Base-by-base conservation (phyloP, 2,329 filamentous ascomycete genomes). In the Diaporthe humulicola region DNA sequence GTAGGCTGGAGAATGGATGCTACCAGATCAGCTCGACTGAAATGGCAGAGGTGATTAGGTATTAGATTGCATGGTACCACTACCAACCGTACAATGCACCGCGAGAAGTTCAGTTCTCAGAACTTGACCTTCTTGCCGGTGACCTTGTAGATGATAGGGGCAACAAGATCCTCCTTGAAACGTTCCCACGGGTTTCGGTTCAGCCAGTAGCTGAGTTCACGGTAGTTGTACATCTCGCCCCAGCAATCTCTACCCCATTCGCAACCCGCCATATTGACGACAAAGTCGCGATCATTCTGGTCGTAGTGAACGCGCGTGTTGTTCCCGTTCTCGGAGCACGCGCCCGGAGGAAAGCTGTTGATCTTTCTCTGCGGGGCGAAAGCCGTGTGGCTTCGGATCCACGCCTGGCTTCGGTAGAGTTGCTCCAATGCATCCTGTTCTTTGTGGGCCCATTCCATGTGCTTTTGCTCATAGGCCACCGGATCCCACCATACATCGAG, bases 391-490 rank as follows among this genome's bases (percentile, higher is more conserved):
- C 94, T 92, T 75, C 97, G 92, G 71, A 98, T 92, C 96, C 97
- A 99, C 0, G 97, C 95, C 82, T 98, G 96, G 73, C 93, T 93
- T 74, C 89, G 90, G 86, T 99, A 99, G 77, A 99, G 88, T 85
- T 98, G 94, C 85, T 98, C 96, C 56, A 99, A 87, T 2, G 96
- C 95, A 81, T 98, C 96, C 85, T 99, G 97, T 84, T 99, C 97
- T 83, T 98, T 98, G 87, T 99, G 97, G 81, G 97, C 96, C 97
- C 97, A 99, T 77, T 97, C 91, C 96, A 98, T 98, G 83, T 99
- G 97, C 82, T 95, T 97, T 85, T 99, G 97, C 85, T 99, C 97
- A 83, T 99, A 99, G 74, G 93, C 92, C 40, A 98, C 96, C 0
- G 97, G 97, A 81, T 99, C 97, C 97, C 97, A 99, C 97, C 97